Conservation (phyloP, 352 stramenopile genomes). For the Globisporangium rhizosaccharum region DNA sequence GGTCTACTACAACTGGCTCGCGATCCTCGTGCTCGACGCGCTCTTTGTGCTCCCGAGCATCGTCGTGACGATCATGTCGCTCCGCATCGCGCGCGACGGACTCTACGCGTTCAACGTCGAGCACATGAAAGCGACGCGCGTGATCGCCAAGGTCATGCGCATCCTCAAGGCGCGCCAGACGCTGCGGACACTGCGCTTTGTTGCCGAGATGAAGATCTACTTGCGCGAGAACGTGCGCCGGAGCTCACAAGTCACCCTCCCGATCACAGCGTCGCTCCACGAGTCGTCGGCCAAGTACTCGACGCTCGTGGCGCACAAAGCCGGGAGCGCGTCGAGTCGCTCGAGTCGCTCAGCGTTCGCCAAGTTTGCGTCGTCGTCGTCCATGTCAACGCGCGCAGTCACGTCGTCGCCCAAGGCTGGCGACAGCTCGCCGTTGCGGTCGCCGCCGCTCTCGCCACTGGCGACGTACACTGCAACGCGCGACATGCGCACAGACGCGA, state of each 20-base stretch:
- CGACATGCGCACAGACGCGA: constrained; percentile 47
- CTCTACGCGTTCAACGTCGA: constrained; percentile 75
- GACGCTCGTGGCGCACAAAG: constrained; percentile 15
- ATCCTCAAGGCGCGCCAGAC: constrained; percentile 61
- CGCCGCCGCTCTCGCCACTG: constrained; percentile 44
- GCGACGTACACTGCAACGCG: constrained; percentile 36
- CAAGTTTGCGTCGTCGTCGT: constrained; percentile 9
- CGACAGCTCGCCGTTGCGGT: neutral
- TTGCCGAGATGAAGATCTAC: constrained; percentile 80
- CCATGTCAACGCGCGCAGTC: constrained; percentile 3
- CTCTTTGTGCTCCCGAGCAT: constrained; percentile 56
- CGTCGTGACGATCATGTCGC: constrained; percentile 55
- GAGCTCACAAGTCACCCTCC: constrained; percentile 13
- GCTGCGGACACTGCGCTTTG: constrained; percentile 64
- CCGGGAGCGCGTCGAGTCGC: constrained; percentile 5
- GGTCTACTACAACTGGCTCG: constrained; percentile 11
- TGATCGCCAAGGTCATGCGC: constrained; percentile 65
- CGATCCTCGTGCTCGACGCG: constrained; percentile 23
- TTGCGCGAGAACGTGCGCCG: constrained; percentile 46
- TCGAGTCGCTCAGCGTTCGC: constrained; percentile 1
- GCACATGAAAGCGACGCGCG: constrained; percentile 58
- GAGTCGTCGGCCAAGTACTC: constrained; percentile 27
- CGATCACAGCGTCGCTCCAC: constrained; percentile 33
- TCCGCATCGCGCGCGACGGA: constrained; percentile 55
- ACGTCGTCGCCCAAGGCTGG: neutral